These are phyloP conservation scores for Pachysandra terminalis DNA, from an alignment of 164 flowering plant genomes.

Conservation along the genomic window DNA sequence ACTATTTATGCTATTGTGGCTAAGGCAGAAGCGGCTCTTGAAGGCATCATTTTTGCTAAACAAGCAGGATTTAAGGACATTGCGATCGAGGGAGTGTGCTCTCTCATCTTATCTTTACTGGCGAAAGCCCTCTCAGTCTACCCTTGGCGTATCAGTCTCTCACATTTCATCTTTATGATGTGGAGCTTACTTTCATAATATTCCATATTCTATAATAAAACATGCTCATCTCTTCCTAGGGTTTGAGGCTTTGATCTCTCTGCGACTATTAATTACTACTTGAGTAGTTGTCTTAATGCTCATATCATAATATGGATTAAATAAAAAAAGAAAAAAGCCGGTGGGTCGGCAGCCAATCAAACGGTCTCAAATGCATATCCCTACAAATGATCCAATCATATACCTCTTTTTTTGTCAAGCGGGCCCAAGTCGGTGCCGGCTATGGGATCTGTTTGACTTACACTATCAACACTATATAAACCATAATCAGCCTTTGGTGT, in stretches of 20 bases:
- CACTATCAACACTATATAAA: neutral
- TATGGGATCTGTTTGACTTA: neutral
- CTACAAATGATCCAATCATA: conserved; percentile 4
- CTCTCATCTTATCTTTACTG: no score
- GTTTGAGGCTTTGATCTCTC: neutral
- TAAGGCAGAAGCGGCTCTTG: no score
- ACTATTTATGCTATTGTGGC: no score
- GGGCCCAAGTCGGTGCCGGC: conserved; percentile 52
- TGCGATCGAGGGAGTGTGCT: no score
- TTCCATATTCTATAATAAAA: no score
- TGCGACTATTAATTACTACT: neutral
- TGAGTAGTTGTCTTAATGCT: neutral
- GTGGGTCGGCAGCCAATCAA: conserved; percentile 25
- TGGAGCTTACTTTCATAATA: no score
- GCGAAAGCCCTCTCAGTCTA: no score
- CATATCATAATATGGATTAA: conserved; percentile 22
- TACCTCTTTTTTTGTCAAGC: neutral
- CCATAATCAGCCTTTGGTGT: neutral
- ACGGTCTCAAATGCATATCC: neutral
- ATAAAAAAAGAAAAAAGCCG: conserved; percentile 16
- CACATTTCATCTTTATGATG: no score
- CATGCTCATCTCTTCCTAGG: neutral
- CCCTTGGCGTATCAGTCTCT: no score
- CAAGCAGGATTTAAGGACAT: no score
- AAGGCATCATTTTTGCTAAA: no score